These are phyloP conservation scores for Clarireedia monteithiana DNA, from an alignment of 2,329 filamentous ascomycete genomes.

Conservation along the genomic window DNA sequence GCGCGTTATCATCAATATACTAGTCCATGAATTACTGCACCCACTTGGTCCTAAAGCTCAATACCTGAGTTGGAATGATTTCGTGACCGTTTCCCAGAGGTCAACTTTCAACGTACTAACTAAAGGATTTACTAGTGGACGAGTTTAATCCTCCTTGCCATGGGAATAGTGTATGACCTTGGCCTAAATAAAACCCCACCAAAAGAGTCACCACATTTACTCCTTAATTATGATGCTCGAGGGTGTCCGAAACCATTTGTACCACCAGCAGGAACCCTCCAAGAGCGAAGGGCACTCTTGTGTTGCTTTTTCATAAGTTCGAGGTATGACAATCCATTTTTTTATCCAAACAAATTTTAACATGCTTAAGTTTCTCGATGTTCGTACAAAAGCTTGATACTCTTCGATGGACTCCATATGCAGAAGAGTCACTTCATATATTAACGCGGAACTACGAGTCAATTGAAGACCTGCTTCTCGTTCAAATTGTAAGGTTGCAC, in stretches of 20 bases:
- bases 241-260: constrained; percentile 3
- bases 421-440: constrained; percentile 47
- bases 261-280: constrained; percentile 33
- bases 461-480: constrained; percentile 42
- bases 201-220: constrained; percentile 2
- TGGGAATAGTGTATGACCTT: constrained; percentile 13
- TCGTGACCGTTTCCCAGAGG: not conserved
- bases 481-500: constrained; percentile 32
- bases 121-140: not conserved
- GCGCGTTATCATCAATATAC: not conserved
- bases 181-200: constrained; percentile 13
- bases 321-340: constrained; percentile 26
- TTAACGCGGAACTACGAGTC: constrained; percentile 40
- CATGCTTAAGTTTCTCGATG: constrained; percentile 29
- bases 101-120: not conserved
- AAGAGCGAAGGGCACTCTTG: constrained; percentile 42
- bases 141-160: constrained; percentile 12
- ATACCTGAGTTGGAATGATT: no score
- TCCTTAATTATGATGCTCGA: constrained; percentile 3
- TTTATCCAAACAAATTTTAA: not conserved
- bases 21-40: no score
- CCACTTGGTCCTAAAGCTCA: no score
- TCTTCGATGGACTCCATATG: constrained; percentile 48
- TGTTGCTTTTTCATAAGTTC: constrained; percentile 39
- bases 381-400: constrained; percentile 41